phyloP scores from a whole-genome alignment of 2,329 filamentous ascomycete species.

The Fusarium circinatum region DNA sequence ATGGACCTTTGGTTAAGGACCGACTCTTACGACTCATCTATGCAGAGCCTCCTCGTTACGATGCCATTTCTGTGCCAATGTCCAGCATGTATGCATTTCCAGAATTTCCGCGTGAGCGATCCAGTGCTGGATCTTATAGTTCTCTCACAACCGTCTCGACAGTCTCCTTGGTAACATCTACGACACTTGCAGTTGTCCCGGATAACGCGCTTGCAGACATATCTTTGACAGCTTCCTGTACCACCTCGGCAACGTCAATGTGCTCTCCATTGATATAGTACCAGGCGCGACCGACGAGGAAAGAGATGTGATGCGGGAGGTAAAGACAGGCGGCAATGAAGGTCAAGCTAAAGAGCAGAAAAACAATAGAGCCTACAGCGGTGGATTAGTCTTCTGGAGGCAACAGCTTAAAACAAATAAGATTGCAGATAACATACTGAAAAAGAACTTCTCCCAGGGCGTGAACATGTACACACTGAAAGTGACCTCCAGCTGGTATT shows the following conservation, averaged over 20 bases:
- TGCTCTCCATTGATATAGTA: slow-evolving; percentile 94
- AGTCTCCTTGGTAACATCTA: slow-evolving; percentile 40
- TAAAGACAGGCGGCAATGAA: slow-evolving; percentile 90
- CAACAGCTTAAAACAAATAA: not conserved
- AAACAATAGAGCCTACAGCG: slow-evolving; percentile 85
- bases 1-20: not conserved
- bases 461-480: slow-evolving; percentile 98
- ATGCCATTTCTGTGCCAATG: not conserved
- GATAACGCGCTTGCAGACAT: slow-evolving; percentile 46
- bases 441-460: slow-evolving; percentile 93
- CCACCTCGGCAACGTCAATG: slow-evolving; percentile 56
- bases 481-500: slow-evolving; percentile 98
- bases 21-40: not conserved
- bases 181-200: slow-evolving; percentile 41
- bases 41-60: not conserved
- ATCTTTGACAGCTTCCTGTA: slow-evolving; percentile 48
- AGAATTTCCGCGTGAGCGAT: not conserved
- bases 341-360: slow-evolving; percentile 88
- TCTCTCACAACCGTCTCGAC: slow-evolving; percentile 48
- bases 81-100: not conserved
- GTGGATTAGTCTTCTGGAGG: slow-evolving; percentile 7
- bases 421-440: slow-evolving; percentile 73
- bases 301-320: slow-evolving; percentile 88
- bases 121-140: slow-evolving; percentile 40
- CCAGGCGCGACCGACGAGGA: slow-evolving; percentile 85